Evolutionary conservation across 768 basidiomycete genomes (phyloP).

Genomic region (Cantharellus anzutake): DNA sequence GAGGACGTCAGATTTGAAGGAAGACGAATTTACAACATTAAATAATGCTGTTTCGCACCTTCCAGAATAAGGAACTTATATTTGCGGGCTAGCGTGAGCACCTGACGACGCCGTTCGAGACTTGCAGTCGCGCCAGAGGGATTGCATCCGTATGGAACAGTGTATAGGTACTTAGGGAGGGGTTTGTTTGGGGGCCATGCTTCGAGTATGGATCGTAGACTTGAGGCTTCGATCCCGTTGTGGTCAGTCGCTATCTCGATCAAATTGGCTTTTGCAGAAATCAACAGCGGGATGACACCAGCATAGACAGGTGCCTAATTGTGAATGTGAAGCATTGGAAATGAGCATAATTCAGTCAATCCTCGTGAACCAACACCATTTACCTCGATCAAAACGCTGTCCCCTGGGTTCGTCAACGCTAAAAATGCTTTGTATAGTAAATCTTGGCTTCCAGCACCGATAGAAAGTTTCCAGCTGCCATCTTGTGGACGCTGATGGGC

Average conservation of each 20-base stretch:
- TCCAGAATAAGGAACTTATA: constrained; percentile 72
- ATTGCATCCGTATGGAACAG: constrained; percentile 28
- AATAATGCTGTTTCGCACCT: constrained; percentile 25
- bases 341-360: constrained; percentile 1
- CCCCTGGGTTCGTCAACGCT: constrained; percentile 58
- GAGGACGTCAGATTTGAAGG: neutral
- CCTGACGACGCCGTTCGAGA: constrained; percentile 45
- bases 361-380: constrained; percentile 24
- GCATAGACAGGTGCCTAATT: constrained; percentile 17
- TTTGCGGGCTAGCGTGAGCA: constrained; percentile 49
- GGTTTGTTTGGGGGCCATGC: constrained; percentile 54
- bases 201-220: constrained; percentile 44
- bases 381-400: constrained; percentile 63
- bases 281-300: constrained; percentile 47
- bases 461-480: constrained; percentile 55
- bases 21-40: neutral
- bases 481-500: constrained; percentile 42
- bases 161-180: constrained; percentile 66
- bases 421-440: constrained; percentile 68
- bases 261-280: constrained; percentile 33
- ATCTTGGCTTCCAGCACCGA: constrained; percentile 82
- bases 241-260: constrained; percentile 64
- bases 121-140: constrained; percentile 37
- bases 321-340: neutral
- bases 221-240: constrained; percentile 41